Evolutionary conservation across 192 early-diverging fungal genomes (phyloP), one percentile per base, ranked within the genome.

Genomic region (Coemansia sp.): DNA sequence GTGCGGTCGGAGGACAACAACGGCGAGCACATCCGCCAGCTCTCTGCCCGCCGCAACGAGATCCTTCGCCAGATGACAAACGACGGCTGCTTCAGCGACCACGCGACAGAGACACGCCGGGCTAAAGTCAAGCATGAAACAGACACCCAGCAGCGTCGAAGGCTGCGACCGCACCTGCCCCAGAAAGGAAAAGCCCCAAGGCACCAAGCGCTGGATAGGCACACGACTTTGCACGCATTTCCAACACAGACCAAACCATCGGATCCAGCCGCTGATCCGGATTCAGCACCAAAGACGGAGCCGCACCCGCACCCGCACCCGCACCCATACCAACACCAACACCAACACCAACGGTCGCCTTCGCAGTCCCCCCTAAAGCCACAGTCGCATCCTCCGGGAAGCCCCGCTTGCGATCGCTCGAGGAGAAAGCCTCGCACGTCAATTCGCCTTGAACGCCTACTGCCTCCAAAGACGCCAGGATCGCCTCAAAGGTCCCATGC

Each of bases 361-460:
- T n/a, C n/a, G n/a, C n/a, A n/a, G n/a, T n/a, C n/a, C n/a, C n/a
- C n/a, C n/a, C n/a, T n/a, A n/a, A n/a, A n/a, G n/a, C n/a, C n/a
- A n/a, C n/a, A n/a, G n/a, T n/a, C n/a, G n/a, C n/a, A n/a, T n/a
- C n/a, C n/a, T n/a, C n/a, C n/a, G n/a, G n/a, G n/a, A n/a, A n/a
- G n/a, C n/a, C n/a, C n/a, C n/a, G n/a, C n/a, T n/a, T n/a, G n/a
- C n/a, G n/a, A n/a, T n/a, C n/a, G n/a, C n/a, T n/a, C n/a, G n/a
- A n/a, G n/a, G n/a, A n/a, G n/a, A n/a, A n/a, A n/a, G n/a, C 55
- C 46, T 14, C 36, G 55, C 24, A 44, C 50, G 37, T 65, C 63
- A 3, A 65, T 65, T 39, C 43, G 50, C 20, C 53, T 65, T 4
- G 41, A 49, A 19, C 48, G 63, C 10, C 33, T 65, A 30, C 37